Conservation (phyloP, 2,329 filamentous ascomycete species). For the Colletotrichum aenigma region DNA sequence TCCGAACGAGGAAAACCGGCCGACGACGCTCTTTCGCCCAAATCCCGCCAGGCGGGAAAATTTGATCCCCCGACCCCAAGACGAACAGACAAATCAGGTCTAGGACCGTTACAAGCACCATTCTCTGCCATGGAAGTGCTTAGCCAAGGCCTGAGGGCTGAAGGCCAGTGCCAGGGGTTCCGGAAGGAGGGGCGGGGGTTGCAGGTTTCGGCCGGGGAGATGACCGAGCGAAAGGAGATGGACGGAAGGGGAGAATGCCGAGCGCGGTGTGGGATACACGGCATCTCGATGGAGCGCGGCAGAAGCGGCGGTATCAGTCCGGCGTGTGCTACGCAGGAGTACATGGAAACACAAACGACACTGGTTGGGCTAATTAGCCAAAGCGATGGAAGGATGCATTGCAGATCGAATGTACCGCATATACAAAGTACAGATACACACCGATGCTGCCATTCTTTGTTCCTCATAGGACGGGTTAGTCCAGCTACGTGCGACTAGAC, state of each 20-base stretch:
- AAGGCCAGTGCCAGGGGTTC: neutral
- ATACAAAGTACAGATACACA: neutral
- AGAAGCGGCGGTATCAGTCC: neutral
- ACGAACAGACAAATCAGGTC: neutral
- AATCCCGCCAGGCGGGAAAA: neutral
- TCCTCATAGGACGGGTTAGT: neutral
- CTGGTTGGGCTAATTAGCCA: neutral
- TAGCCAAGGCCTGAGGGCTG: neutral
- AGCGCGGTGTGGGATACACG: neutral
- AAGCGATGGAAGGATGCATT: neutral
- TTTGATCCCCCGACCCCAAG: neutral
- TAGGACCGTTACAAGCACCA: neutral
- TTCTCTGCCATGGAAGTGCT: neutral
- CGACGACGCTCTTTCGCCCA: neutral
- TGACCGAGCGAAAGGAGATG: neutral
- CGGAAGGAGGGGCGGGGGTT: neutral
- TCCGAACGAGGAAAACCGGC: neutral
- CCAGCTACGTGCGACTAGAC: neutral
- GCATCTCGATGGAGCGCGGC: neutral
- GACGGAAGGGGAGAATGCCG: constrained; percentile 1
- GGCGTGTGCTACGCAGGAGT: neutral
- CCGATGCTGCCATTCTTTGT: neutral
- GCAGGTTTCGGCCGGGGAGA: neutral
- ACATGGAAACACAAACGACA: neutral
- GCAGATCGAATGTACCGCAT: neutral